Evolutionary conservation across 2,329 filamentous ascomycete species (phyloP), one percentile per base, ranked within the genome.

Genomic region (Calycina herbarum): DNA sequence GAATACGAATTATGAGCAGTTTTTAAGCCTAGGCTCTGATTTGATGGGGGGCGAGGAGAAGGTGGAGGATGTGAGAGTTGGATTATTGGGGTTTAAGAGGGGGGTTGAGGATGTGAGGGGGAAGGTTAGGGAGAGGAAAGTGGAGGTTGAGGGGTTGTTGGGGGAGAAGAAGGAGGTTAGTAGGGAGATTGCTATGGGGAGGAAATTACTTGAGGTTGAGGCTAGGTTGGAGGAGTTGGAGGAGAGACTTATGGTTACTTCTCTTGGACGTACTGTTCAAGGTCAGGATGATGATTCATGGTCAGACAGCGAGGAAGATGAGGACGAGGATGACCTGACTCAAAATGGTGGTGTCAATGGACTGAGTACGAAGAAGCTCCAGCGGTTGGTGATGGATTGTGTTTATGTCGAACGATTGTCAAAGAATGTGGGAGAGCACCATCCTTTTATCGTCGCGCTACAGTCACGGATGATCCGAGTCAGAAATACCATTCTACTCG

Each of bases 1-100:
- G 70, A 99, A 99, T 76, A 86, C 90, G 61, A 96, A 99, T 78
- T 98, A 99, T 77, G 90, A 93, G 59, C 91, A 94, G 65, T 99
- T 99, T 73, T 79, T 99, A 4, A 89, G 89, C 0, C 80, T 99
- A 0, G 96, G 95, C 0, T 87, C 85, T 58, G 91, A 93, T 72
- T 80, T 99, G 56, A 86, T 87, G 63, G 94, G 94, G 2, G 96
- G 96, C 7, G 94, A 96, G 74, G 94, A 97, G 73, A 91, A 89
- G 76, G 89, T 97, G 0, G 94, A 96, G 76, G 93, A 96, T 74
- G 90, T 98, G 38, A 86, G 92, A 56, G 91, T 99, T 0, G 93
- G 93, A 0, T 79, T 99, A 64, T 77, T 98, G 67, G 93, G 93
- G 0, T 97, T 99, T 73, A 84, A 89, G 67, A 85, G 94, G 69